Evolutionary conservation across 2,329 filamentous ascomycete genomes (phyloP), one percentile per base, ranked within the genome.

Genomic region (Gnomoniopsis smithogilvyi): DNA sequence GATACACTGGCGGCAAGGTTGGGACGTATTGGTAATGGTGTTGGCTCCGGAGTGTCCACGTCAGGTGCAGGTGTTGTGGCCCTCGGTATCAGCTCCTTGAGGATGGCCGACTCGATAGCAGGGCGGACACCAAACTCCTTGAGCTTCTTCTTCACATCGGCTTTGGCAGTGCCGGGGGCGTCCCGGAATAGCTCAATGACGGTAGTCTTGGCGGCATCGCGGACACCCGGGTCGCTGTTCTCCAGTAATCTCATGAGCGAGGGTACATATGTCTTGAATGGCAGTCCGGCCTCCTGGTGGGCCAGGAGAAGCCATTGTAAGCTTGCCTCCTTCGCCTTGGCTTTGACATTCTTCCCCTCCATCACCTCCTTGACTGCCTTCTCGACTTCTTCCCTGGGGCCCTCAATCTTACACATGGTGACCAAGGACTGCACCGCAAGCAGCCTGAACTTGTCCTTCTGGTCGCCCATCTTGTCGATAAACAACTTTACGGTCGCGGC

Each of bases 251-350:
- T 88, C 76, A 97, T 94, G 45, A 97, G 80, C 12, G 83, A 82
- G 2, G 91, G 89, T 1, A 96, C 92, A 70, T 96, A 96, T 67
- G 78, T 79, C 63, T 91, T 89, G 75, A 97, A 97, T 41, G 88
- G 87, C 64, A 97, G 78, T 43, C 85, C 86, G 60, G 92, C 84
- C 56, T 91, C 88, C 69, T 88, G 84, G 71, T 95, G 90, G 88
- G 94, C 96, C 79, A 88, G 88, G 36, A 92, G 80, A 38, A 97
- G 78, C 93, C 93, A 97, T 62, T 87, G 83, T 85, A 97, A 87
- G 64, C 88, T 87, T 55, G 86, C 80, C 76, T 96, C 92, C 73
- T 96, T 96, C 62, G 92, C 89, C 68, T 91, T 86, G 36, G 90
- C 78, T 68, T 91, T 86, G 38, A 90, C 77, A 73, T 93, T 96